Base-by-base conservation (phyloP, 2,329 filamentous ascomycete species). In the Fusarium metavorans region DNA sequence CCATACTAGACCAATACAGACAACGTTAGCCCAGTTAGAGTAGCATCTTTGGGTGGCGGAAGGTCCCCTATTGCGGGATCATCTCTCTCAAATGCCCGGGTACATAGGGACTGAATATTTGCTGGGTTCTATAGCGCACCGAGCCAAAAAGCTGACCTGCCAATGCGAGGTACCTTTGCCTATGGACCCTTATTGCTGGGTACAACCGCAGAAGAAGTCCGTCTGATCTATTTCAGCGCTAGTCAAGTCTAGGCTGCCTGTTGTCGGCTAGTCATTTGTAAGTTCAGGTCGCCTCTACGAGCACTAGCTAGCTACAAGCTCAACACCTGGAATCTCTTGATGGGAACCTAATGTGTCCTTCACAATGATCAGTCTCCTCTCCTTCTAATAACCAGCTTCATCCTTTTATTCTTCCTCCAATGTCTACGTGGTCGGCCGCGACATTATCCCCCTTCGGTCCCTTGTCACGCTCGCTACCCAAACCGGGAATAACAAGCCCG, bases 101-200 rank as follows among this genome's bases (percentile, higher is more conserved):
- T 16, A 35, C 34, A 16, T 35, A 16, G 34, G 35, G 30, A 32
- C 9, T 32, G 30, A 18, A 60, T 60, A 60, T 60, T 43, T 45
- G 39, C 25, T 48, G 35, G 30, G 60, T 63, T 48, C 30, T 63
- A 50, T 52, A 63, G 43, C 20, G 20, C 13, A 4, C 41, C 13
- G 13, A 45, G 13, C 41, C 41, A 45, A 45, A 32, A 56, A 48
- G 54, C 13, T 58, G 34, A 57, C 23, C 30, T 35, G 34, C 52
- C 52, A 57, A 57, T 57, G 27, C 13, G 34, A 60, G 25, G 57
- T 61, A 48, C 58, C 58, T 61, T 45, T 16, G 43, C 20, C 27
- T 50, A 58, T 68, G 60, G 64, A 72, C 71, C 71, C 71, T 65
- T 73, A 73, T 68, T 52, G 70, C 64, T 71, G 71, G 43, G 41